Conservation (phyloP, 2,329 filamentous ascomycete species). For the Monilinia aucupariae region DNA sequence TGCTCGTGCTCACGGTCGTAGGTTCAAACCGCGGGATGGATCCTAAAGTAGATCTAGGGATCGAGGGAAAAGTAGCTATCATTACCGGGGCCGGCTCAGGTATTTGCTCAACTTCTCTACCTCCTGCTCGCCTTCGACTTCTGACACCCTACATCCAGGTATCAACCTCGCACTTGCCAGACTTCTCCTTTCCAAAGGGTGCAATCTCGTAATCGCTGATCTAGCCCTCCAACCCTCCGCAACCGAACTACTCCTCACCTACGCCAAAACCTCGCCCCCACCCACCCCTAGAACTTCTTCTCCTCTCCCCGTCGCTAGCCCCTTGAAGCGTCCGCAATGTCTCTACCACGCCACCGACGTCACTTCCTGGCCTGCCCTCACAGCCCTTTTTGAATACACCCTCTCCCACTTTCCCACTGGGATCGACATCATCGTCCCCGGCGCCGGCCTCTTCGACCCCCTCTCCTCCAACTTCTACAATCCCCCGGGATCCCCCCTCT, state of each 20-base stretch:
- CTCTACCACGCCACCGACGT: slow-evolving; percentile 38
- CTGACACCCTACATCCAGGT: not conserved
- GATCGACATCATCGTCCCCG: slow-evolving; percentile 40
- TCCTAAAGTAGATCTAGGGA: not conserved
- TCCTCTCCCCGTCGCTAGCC: too few species aligned
- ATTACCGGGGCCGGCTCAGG: slow-evolving; percentile 36
- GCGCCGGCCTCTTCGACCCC: slow-evolving; percentile 45
- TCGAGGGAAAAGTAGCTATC: slow-evolving; percentile 23
- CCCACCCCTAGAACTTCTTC: not conserved
- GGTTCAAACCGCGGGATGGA: not conserved
- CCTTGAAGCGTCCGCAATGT: not conserved
- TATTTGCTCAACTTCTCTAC: slow-evolving; percentile 20
- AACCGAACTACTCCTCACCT: slow-evolving; percentile 30
- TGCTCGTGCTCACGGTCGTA: not conserved
- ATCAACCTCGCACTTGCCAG: slow-evolving; percentile 42
- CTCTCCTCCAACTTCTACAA: slow-evolving; percentile 42
- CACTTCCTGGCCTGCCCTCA: slow-evolving; percentile 39
- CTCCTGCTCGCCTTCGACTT: too few species aligned
- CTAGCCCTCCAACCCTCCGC: slow-evolving; percentile 35
- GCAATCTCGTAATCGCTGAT: slow-evolving; percentile 44
- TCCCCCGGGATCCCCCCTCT: slow-evolving; percentile 34
- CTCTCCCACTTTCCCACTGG: slow-evolving; percentile 34
- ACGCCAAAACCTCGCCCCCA: not conserved
- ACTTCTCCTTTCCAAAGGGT: slow-evolving; percentile 38
- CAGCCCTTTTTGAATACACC: slow-evolving; percentile 35